Evolutionary conservation across 164 flowering plant genomes (phyloP), one percentile per base, ranked within the genome.

Genomic region (Platanus orientalis): DNA sequence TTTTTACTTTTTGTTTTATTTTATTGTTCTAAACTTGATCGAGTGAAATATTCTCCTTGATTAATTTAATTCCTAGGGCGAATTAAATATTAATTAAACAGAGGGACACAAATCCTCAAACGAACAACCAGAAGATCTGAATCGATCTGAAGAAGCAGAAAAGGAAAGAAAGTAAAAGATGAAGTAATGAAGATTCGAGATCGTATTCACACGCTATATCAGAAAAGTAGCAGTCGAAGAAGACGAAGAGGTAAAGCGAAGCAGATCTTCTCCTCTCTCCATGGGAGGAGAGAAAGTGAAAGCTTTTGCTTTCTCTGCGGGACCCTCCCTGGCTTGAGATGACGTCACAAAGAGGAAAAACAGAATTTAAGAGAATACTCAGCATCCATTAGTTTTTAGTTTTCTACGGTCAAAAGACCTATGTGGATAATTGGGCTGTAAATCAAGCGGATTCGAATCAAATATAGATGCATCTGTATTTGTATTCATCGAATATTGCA

Each of bases 101-200:
- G 28, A 17, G 16, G 49, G 58, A 27, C 20, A 32, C 20, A 64
- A 19, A 19, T 2, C 49, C 49, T 45, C n/a, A 45, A 14, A 19
- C 49, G 5, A 3, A 45, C 2, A 2, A 45, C 4, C 5, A 14
- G 48, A 50, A 54, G 49, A 55, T 27, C 32, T 36, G 24, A 30
- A 61, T 54, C 56, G 59, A 27, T 48, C 32, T 21, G 32, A 36
- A 39, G 25, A 7, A 30, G 50, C 1, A 26, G 27, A 30, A 21
- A 6, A 24, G 25, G 30, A 57, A 12, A 36, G 24, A 23, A 48
- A 50, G 21, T 10, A 5, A 45, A 45, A 67, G 66, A 72, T 3
- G 60, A 75, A 71, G 68, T 7, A 57, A 66, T 28, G 67, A 47
- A 73, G 73, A 69, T 67, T 64, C 69, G 24, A 45, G 49, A 45